Evolutionary conservation across 2,329 filamentous ascomycete species (phyloP), one percentile per base, ranked within the genome.

Genomic region (Periconia macrospinosa): DNA sequence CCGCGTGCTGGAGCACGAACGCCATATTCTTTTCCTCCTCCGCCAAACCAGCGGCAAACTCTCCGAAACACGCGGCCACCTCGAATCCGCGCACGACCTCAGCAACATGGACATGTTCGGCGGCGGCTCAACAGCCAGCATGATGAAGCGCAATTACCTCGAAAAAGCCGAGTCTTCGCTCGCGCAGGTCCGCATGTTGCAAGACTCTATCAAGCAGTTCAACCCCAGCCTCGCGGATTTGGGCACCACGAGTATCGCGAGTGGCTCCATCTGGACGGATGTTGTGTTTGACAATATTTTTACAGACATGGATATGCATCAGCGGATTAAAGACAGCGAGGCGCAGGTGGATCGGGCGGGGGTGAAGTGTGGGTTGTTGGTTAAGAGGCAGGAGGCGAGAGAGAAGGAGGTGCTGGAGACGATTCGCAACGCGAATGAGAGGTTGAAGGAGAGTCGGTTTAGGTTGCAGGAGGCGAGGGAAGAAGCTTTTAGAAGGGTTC

Each of bases 281-380:
- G 72, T 84, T 2, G 72, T 83, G n/a, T 83, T 83, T 58, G 79
- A 84, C 60, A 83, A 82, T 47, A 76, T 83, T 53, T 81, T 81
- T 60, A 76, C 74, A 9, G 81, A 84, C 53, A 76, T 80, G 71
- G 74, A 75, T 2, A 82, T 83, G 65, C 80, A 81, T 55, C 73
- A 81, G 13, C 76, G 81, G 65, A 80, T 85, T 54, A 78, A 81
- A 60, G 63, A 72, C 15, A 78, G 75, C 2, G 69, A 73, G 41
- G 50, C 49, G 23, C 72, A 78, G 49, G 53, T 71, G 8, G 53
- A 65, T 14, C 47, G 47, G 1, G 69, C 62, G 19, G 52, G 57
- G 2, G 49, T 59, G 14, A 57, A 50, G 18, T 62, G 63, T 54
- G 69, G 77, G 2, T 58, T 74, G 8, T 62, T 70, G 43, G 75